Percentiles rank a stretch among this genome's conserved stretches.
Conservation (phyloP, 176 grass and related monocot species). For the Eleusine coracana region DNA sequence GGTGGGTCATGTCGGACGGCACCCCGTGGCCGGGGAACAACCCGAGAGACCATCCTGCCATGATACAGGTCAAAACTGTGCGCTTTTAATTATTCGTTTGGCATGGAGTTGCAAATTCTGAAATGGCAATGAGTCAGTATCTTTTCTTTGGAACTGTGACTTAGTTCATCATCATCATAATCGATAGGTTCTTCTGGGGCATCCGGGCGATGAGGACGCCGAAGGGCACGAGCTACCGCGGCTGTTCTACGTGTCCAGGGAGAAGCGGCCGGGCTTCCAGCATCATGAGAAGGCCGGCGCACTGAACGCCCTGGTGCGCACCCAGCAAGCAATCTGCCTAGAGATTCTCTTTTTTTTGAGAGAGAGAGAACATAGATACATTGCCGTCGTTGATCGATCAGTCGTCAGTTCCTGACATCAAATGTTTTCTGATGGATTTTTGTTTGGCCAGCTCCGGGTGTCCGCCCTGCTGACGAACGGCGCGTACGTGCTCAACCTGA, state of each 20-base stretch:
- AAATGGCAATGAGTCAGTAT: no score
- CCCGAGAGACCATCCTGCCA: constrained; percentile 66
- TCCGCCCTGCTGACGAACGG: constrained; percentile 67
- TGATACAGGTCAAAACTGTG: constrained; percentile 53
- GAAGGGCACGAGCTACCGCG: constrained; percentile 52
- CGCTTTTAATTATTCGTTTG: not conserved
- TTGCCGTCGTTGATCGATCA: not conserved
- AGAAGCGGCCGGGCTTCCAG: constrained; percentile 62
- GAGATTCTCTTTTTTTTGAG: not conserved
- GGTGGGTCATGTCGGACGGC: constrained; percentile 78
- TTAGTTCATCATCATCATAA: not conserved
- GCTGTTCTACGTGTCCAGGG: constrained; percentile 72
- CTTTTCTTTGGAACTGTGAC: not conserved
- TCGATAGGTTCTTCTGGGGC: constrained; percentile 49
- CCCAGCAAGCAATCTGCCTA: not conserved
- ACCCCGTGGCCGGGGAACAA: constrained; percentile 75
- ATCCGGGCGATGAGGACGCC: constrained; percentile 44
- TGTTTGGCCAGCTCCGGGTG: constrained; percentile 50
- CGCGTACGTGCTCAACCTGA: constrained; percentile 55
- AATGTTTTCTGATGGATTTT: not conserved
- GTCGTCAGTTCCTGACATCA: not conserved
- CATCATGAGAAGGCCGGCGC: constrained; percentile 69
- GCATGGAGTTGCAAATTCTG: no score
- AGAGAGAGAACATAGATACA: not conserved
- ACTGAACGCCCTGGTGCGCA: constrained; percentile 66